Conservation (phyloP, 163 green algal genomes). For the Chlorella variabilis region DNA sequence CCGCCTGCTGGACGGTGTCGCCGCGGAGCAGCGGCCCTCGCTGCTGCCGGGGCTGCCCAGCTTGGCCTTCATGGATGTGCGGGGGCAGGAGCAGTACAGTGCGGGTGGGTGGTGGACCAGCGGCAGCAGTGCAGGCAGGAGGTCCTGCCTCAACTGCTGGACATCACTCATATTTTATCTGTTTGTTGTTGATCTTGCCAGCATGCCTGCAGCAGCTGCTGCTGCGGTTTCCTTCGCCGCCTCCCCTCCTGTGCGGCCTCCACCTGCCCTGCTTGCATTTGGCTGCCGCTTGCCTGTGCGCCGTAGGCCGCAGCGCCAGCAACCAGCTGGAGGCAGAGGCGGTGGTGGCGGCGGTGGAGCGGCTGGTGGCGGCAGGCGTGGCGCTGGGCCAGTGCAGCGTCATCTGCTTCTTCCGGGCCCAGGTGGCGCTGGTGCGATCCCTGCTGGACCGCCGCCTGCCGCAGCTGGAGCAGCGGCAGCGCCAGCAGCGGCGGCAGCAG, state of each 20-base stretch:
- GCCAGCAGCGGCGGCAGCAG: not conserved
- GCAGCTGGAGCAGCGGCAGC: not conserved
- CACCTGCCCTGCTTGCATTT: no score
- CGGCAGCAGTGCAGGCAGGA: no score
- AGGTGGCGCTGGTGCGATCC: slow-evolving; percentile 54
- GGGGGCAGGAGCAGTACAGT: slow-evolving; percentile 48
- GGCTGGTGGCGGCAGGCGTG: slow-evolving; percentile 34
- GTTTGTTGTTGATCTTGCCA: no score
- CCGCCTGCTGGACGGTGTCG: slow-evolving; percentile 77
- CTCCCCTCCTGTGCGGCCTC: not conserved
- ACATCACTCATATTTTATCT: no score
- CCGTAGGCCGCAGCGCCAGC: slow-evolving; percentile 34
- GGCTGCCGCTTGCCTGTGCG: not conserved
- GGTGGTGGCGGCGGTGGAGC: slow-evolving; percentile 35
- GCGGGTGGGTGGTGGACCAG: not conserved
- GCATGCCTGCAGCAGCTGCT: not conserved
- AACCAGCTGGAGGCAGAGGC: slow-evolving; percentile 61
- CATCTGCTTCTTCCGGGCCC: slow-evolving; percentile 88
- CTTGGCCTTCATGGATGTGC: slow-evolving; percentile 67
- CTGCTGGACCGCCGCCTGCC: slow-evolving; percentile 26
- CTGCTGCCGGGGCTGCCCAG: slow-evolving; percentile 69
- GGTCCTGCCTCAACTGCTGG: no score
- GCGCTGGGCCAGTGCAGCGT: slow-evolving; percentile 56
- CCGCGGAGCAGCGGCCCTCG: slow-evolving; percentile 51
- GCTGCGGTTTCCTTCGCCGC: not conserved